Base-by-base conservation (phyloP, 1,284 basidiomycete species). In the Neolentinus lepideus region DNA sequence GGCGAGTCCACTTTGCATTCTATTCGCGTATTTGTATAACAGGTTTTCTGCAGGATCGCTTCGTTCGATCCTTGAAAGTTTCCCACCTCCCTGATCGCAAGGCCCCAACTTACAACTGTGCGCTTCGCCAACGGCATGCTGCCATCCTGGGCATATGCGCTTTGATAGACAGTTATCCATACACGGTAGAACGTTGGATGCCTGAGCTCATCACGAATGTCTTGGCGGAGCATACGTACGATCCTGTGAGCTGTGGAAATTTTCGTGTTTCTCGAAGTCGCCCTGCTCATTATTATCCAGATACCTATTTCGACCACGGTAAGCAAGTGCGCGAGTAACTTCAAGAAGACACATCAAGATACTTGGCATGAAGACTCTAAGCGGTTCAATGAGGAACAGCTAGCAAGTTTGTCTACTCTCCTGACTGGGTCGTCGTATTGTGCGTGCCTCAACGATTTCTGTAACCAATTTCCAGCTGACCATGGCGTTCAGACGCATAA, bases 161-260 rank as follows among this genome's bases (percentile, higher is more conserved):
- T 0, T 73, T 92, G 27, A 78, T 94, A 11, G 85, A 88, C 55
- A 90, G 88, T 50, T 92, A 88, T 65, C 90, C 90, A 0, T 92
- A 92, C 69, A 90, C 90, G 0, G 85, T 93, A 31, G 90, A 92
- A 59, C 83, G 82, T 59, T 94, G 90, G 89, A 86, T 91, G 80
- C 90, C 90, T 0, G 80, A 82, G 43, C 74, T 92, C 53, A 71
- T 88, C 58, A 84, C 85, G 52, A 80, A 76, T 58, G 78, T 88
- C 22, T 72, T 92, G 52, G 85, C 83, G n/a, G 85, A 89, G 64
- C 88, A 92, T 66, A 85, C 88, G 1, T 88, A 91, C 61, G 89
- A 91, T 64, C 91, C 92, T 14, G 83, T 85, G 56, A 55, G 74
- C n/a, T n/a, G n/a, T n/a, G n/a, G 12, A 16, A 21, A 43, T 16